Conservation (phyloP, 257 asterid species). For the Petrea volubilis region DNA sequence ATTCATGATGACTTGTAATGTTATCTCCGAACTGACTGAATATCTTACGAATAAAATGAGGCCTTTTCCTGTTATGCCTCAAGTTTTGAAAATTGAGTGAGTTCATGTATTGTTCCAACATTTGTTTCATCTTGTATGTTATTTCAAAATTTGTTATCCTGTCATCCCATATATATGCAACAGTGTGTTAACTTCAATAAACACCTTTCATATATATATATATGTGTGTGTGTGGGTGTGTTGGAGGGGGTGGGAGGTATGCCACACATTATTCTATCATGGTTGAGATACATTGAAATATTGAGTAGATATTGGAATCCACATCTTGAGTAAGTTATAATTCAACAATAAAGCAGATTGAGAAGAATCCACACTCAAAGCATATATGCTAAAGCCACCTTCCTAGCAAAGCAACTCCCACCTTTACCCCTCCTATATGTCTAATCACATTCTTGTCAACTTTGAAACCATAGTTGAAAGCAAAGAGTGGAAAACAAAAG, state of each 20-base stretch:
- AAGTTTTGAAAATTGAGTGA: background rate
- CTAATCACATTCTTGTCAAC: background rate
- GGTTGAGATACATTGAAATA: background rate
- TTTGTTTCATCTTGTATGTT: too few species aligned
- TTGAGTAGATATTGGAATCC: constrained; percentile 29
- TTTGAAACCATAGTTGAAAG: background rate
- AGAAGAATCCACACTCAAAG: constrained; percentile 55
- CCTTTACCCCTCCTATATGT: constrained; percentile 15
- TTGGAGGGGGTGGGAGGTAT: too few species aligned
- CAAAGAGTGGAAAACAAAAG: background rate
- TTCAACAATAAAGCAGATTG: constrained; percentile 33
- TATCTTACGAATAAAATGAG: background rate
- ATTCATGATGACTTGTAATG: background rate
- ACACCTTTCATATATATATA: too few species aligned
- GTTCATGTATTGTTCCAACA: too few species aligned
- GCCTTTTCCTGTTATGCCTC: background rate
- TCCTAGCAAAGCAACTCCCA: constrained; percentile 26
- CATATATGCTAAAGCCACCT: constrained; percentile 56
- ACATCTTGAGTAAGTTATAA: constrained; percentile 45
- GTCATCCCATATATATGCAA: background rate
- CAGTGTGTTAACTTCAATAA: too few species aligned
- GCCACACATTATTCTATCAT: background rate
- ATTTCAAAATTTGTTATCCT: too few species aligned
- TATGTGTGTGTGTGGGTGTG: too few species aligned
- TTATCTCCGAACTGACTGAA: background rate